Conservation (phyloP, 2,329 filamentous ascomycete species). For the Neonectria faginata region DNA sequence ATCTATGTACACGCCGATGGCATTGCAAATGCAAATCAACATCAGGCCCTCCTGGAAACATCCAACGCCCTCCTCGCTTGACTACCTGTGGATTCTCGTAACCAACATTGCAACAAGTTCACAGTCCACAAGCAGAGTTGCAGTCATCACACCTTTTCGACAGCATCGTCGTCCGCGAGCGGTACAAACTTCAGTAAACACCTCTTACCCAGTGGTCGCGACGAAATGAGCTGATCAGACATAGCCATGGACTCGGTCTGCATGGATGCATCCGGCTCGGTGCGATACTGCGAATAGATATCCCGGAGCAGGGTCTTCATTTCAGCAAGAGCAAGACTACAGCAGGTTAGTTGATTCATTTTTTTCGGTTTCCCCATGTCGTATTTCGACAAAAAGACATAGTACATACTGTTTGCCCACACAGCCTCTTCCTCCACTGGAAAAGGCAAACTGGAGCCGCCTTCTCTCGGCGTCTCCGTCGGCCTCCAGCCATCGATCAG, state of each 20-base stretch:
- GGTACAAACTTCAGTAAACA: slow-evolving; percentile 67
- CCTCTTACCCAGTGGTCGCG: slow-evolving; percentile 68
- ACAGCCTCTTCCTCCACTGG: slow-evolving; percentile 73
- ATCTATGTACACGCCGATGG: not conserved
- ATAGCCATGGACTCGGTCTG: slow-evolving; percentile 70
- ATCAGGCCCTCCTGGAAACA: not conserved
- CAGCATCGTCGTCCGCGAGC: slow-evolving; percentile 29
- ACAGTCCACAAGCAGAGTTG: not conserved
- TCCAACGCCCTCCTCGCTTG: not conserved
- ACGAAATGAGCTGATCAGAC: slow-evolving; percentile 76
- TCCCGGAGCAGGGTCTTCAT: slow-evolving; percentile 75
- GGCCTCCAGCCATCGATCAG: slow-evolving; percentile 83
- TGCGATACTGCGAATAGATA: slow-evolving; percentile 70
- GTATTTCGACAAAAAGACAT: slow-evolving; percentile 27
- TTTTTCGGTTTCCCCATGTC: not conserved
- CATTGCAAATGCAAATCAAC: not conserved
- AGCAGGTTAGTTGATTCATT: slow-evolving; percentile 23
- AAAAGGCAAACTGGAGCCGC: slow-evolving; percentile 73
- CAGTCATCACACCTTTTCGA: not conserved
- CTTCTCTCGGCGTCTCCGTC: slow-evolving; percentile 79
- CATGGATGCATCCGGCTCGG: slow-evolving; percentile 66
- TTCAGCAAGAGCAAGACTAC: slow-evolving; percentile 70
- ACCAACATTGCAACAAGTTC: not conserved
- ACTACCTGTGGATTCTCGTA: not conserved
- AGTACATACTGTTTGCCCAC: slow-evolving; percentile 73